phyloP scores from a whole-genome alignment of 306 rosid genomes.

The Glycine soja region DNA sequence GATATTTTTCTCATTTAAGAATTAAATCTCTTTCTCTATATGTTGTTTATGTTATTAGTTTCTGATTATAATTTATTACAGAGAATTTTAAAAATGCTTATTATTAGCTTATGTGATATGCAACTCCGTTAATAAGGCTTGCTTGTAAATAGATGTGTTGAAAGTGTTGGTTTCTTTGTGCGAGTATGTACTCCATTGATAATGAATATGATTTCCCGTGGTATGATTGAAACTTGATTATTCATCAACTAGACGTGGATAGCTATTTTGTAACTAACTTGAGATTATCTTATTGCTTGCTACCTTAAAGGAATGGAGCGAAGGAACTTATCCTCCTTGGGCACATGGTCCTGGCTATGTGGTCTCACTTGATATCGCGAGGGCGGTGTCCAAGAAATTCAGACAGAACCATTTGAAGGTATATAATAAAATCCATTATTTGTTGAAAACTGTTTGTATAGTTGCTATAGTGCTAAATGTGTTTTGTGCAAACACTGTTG shows the following conservation, averaged over 20 bases:
- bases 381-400: constrained; percentile 64
- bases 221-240: too few relatives aligned
- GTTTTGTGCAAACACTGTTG: constrained; percentile 5
- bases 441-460: not conserved
- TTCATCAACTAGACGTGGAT: too few relatives aligned
- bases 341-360: constrained; percentile 99
- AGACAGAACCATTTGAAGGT: constrained; percentile 82
- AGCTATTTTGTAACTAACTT: not conserved
- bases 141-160: too few relatives aligned
- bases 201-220: too few relatives aligned
- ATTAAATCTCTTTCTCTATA: not conserved
- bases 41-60: too few relatives aligned
- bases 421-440: constrained; percentile 25
- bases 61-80: too few relatives aligned
- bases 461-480: constrained; percentile 3
- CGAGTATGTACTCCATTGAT: too few relatives aligned
- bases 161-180: too few relatives aligned
- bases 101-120: too few relatives aligned
- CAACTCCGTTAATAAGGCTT: too few relatives aligned
- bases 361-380: constrained; percentile 84
- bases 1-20: constrained; percentile 22
- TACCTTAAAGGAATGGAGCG: constrained; percentile 84
- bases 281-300: constrained; percentile 40
- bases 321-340: constrained; percentile 89
- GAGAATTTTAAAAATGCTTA: too few relatives aligned